phyloP scores from a whole-genome alignment of 495 filamentous ascomycete species.

The Neurospora tetraspora region DNA sequence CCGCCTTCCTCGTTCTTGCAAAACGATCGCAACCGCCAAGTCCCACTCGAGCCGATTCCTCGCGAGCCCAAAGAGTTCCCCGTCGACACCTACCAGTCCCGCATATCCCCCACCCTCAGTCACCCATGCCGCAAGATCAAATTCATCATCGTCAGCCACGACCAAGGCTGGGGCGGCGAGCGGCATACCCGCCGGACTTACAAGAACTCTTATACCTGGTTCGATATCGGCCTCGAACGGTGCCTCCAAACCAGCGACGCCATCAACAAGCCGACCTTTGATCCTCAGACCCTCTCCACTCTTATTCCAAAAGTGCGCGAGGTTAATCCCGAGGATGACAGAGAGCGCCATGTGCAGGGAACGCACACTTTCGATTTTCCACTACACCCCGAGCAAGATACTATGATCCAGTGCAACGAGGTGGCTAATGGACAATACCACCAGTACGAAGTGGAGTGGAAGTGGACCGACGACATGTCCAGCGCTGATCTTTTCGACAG shows the following conservation, averaged over 20 bases:
- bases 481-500: slow-evolving; percentile 6
- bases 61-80: slow-evolving; percentile 18
- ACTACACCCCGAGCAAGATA: slow-evolving; percentile 28
- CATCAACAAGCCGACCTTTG: not conserved
- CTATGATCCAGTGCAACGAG: slow-evolving; percentile 46
- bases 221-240: slow-evolving; percentile 50
- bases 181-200: slow-evolving; percentile 35
- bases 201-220: slow-evolving; percentile 56
- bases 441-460: slow-evolving; percentile 47
- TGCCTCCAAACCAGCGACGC: slow-evolving; percentile 10
- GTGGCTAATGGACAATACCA: slow-evolving; percentile 22
- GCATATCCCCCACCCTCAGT: slow-evolving; percentile 22
- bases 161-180: slow-evolving; percentile 54
- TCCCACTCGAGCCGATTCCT: slow-evolving; percentile 1
- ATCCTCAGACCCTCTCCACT: not conserved
- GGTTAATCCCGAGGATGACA: slow-evolving; percentile 6
- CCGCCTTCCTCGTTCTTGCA: slow-evolving; percentile 12
- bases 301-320: slow-evolving; percentile 7
- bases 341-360: not conserved
- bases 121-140: slow-evolving; percentile 48
- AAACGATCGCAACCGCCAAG: not conserved
- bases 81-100: slow-evolving; percentile 18
- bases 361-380: slow-evolving; percentile 23
- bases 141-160: slow-evolving; percentile 53
- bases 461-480: slow-evolving; percentile 36